phyloP scores from a whole-genome alignment of 208 protist species.

The Trypanosoma avium region DNA sequence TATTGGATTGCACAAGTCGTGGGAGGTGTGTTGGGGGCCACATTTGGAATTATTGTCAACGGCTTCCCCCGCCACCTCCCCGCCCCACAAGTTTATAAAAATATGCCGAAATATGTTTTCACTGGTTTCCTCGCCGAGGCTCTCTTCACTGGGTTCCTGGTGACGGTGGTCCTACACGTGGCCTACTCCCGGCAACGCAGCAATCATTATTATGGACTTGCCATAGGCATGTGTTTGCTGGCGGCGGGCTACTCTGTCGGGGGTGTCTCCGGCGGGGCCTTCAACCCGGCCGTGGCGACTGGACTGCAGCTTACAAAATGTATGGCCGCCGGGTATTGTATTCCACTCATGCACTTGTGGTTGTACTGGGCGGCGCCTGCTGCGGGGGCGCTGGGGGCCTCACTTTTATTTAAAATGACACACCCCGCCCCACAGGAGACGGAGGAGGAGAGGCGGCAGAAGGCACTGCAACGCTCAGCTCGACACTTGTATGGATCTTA shows the following conservation, averaged over 20 bases:
- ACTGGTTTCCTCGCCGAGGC: constrained; percentile 64
- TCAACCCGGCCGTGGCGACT: constrained; percentile 80
- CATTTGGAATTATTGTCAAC: constrained; percentile 55
- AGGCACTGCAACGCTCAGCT: constrained; percentile 42
- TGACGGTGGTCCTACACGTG: constrained; percentile 74
- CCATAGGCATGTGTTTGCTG: constrained; percentile 73
- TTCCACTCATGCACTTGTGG: constrained; percentile 79
- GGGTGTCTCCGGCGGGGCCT: constrained; percentile 73
- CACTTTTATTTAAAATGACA: constrained; percentile 76
- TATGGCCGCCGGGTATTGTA: constrained; percentile 65
- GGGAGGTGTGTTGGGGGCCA: constrained; percentile 62
- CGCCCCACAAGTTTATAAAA: constrained; percentile 70
- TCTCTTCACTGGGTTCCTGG: constrained; percentile 71
- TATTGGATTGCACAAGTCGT: constrained; percentile 84
- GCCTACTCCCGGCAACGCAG: constrained; percentile 72
- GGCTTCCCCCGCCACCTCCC: constrained; percentile 65
- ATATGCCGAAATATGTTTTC: constrained; percentile 63
- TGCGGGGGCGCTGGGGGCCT: constrained; percentile 52
- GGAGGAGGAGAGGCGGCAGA: constrained; percentile 42
- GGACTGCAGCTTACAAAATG: constrained; percentile 75
- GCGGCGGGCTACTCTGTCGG: constrained; percentile 76
- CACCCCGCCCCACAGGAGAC: constrained; percentile 59
- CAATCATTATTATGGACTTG: constrained; percentile 79
- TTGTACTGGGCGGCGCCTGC: constrained; percentile 80
- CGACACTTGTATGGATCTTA: constrained; percentile 45